Evolutionary conservation across 192 early-diverging fungal genomes (phyloP), one percentile per base, ranked within the genome.

Genomic region (Podila minutissima): DNA sequence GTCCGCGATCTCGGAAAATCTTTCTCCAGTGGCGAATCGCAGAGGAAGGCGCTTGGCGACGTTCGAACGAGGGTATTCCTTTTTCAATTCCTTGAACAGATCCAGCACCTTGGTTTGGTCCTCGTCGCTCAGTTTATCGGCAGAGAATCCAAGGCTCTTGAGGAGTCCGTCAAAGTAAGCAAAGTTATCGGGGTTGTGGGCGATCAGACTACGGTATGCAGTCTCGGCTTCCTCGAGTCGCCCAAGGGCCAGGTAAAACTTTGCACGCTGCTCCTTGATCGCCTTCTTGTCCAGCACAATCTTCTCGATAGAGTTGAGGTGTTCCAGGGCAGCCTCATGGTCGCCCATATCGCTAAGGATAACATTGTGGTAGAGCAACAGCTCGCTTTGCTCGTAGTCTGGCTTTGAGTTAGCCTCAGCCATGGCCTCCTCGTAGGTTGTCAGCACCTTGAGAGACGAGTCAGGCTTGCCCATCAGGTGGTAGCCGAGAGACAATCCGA

Each of bases 281-380:
- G 84, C 83, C 41, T 88, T 90, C 51, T 88, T 82, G 69, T 99
- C 98, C 37, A 90, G 85, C 35, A 98, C 89, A 26, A 90, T 86
- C 35, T 78, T 65, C 68, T 93, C 90, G 67, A 97, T 94, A 32
- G 87, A 83, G 15, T 92, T 90, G 55, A 99, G 82, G 73, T 95
- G 87, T 8, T 93, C 92, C 46, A 97, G 82, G 6, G 96, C 97
- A n/a, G 66, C 77, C 67, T 95, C 72, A 51, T 86, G 85, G 57
- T 97, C 91, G 10, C 96, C 96, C 9, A 72, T 87, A 72, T 96
- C 94, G 84, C 97, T 94, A 32, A 96, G 78, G n/a, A 99, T 64
- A 82, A 84, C 85, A 85, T 94, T 95, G 77, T 94, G 91, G 86
- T 96, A 99, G 86, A 99, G 74, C 24, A 92, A 64, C 64, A 97